Evolutionary conservation across 164 flowering plant genomes (phyloP).

Genomic region (Dillenia turbinata): DNA sequence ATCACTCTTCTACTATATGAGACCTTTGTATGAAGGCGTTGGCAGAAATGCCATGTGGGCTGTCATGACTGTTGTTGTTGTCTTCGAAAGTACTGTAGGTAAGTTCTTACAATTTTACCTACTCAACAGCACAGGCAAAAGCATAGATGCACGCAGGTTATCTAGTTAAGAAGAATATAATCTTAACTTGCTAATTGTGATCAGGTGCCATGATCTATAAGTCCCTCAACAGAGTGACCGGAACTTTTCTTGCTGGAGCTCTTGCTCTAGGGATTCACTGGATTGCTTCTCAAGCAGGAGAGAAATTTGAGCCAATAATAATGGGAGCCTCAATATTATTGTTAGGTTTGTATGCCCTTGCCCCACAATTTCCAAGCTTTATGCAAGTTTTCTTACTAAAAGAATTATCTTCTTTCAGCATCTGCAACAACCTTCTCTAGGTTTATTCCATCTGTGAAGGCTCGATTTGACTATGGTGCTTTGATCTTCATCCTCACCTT

Average conservation of each 20-base stretch:
- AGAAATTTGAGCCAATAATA: slow-evolving; percentile 50
- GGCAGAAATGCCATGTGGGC: slow-evolving; percentile 92
- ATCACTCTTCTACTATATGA: slow-evolving; percentile 68
- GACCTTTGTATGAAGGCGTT: slow-evolving; percentile 69
- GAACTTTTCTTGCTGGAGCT: slow-evolving; percentile 61
- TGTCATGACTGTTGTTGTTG: slow-evolving; percentile 81
- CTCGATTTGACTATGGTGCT: slow-evolving; percentile 70
- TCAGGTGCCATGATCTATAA: slow-evolving; percentile 67
- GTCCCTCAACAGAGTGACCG: slow-evolving; percentile 53
- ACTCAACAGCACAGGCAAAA: neutral
- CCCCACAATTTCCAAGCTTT: neutral
- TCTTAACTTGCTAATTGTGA: too few relatives aligned
- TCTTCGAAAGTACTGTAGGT: slow-evolving; percentile 72
- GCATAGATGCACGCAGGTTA: too few relatives aligned
- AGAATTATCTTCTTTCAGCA: slow-evolving; percentile 36
- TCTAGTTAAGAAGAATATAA: too few relatives aligned
- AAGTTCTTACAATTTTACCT: slow-evolving; percentile 15
- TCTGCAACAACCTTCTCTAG: slow-evolving; percentile 68
- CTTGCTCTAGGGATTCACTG: slow-evolving; percentile 64
- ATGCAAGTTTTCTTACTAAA: neutral
- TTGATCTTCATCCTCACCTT: slow-evolving; percentile 79
- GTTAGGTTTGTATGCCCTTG: slow-evolving; percentile 35
- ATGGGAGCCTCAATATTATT: slow-evolving; percentile 56
- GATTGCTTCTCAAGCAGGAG: slow-evolving; percentile 53
- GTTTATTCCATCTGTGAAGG: slow-evolving; percentile 66